Evolutionary conservation across 306 rosid genomes (phyloP), one percentile per base, ranked within the genome.

Genomic region (Luffa aegyptiaca): DNA sequence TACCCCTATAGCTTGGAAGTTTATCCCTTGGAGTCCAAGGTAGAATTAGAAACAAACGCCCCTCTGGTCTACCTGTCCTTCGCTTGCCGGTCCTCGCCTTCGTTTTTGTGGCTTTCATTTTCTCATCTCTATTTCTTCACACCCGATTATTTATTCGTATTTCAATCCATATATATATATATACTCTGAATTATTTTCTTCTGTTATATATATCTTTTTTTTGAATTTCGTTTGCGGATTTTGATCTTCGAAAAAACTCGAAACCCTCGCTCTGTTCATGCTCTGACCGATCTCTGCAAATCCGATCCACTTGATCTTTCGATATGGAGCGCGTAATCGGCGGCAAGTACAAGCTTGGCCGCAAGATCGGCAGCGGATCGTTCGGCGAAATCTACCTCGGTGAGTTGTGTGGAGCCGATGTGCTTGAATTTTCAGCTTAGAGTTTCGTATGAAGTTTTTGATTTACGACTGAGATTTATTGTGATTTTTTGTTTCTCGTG

Each of bases 331-430:
- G 97, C 61, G 80, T 94, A 84, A 85, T 94, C 81, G 97, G 92
- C 84, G 82, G 87, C 73, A 91, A 91, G 88, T 94, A 84, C 88
- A 94, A 90, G 88, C 92, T 92, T 44, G 97, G 98, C 76, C 93
- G 97, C 79, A 94, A 94, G 94, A 94, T 94, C 93, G 98, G 98
- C 63, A 92, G 98, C 85, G 98, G 97, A 84, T 94, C 98, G 78
- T 94, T 94, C 81, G 98, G 98, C 5, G 97, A 94, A 90, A 94
- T 94, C 82, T 94, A 82, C 64, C 96, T 94, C 44, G 98, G 98
- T 94, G 49, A 70, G 83, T 49, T 64, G n/a, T 61, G 17, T 33
- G 51, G 26, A 42, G 26, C 20, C 8, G 64, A 49, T 61, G 70
- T 52, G 46, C 4, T 49, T 37, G 74, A 26, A 31, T 72, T 82